These are phyloP conservation scores for Achaetomium macrosporum DNA, from an alignment of 2,329 filamentous ascomycete genomes.

Conservation along the genomic window DNA sequence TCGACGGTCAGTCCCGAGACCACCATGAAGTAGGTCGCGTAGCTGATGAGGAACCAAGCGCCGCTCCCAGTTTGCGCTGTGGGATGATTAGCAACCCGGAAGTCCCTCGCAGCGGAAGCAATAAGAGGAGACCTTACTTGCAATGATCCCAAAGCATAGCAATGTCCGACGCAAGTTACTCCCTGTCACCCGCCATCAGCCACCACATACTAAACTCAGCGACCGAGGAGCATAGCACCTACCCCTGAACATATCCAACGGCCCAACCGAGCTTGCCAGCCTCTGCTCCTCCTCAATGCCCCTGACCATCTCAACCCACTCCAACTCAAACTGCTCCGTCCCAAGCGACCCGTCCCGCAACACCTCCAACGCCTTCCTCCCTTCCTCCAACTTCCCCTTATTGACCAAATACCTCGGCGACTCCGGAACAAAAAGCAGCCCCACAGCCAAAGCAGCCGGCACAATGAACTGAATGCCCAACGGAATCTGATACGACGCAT, in stretches of 20 bases:
- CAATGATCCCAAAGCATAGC: conserved; percentile 44
- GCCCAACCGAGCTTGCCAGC: conserved; percentile 3
- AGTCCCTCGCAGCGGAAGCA: neutral
- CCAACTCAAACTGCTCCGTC: conserved; percentile 32
- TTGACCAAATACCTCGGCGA: conserved; percentile 40
- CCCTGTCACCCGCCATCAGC: conserved; percentile 25
- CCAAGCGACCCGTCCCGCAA: conserved; percentile 29
- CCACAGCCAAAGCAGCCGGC: conserved; percentile 39
- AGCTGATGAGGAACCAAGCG: conserved; percentile 46
- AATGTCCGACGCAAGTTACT: conserved; percentile 44
- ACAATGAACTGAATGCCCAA: conserved; percentile 41
- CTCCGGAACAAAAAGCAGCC: conserved; percentile 42
- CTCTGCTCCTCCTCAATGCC: conserved; percentile 7
- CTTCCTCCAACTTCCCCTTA: conserved; percentile 25
- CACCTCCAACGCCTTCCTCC: conserved; percentile 27
- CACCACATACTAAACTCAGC: neutral
- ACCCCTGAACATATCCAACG: conserved; percentile 36
- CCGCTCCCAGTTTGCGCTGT: conserved; percentile 29
- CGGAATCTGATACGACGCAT: conserved; percentile 42
- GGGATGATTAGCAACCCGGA: neutral
- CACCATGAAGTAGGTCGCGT: conserved; percentile 44
- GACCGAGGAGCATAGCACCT: neutral
- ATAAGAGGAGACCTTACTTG: conserved; percentile 23
- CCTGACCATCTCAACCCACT: conserved; percentile 24
- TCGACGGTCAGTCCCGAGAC: conserved; percentile 36